Conservation (phyloP, 805 yeast genomes). For the Wickerhamiella azymoides region DNA sequence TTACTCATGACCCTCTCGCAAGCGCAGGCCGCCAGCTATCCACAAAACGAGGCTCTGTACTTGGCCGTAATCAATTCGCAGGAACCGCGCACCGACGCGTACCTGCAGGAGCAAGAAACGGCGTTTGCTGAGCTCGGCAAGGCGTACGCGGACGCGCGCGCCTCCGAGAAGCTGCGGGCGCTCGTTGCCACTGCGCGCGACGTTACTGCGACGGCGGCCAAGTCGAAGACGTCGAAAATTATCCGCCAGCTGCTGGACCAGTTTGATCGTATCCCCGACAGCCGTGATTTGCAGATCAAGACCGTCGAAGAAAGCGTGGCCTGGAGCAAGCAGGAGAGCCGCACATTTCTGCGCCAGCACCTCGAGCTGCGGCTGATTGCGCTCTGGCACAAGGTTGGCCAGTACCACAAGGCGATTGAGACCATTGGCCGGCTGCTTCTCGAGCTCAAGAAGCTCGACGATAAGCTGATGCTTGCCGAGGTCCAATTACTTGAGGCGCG, state of each 20-base stretch:
- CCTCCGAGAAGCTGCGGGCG: conserved; percentile 38
- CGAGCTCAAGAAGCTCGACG: conserved; percentile 89
- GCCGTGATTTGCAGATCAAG: conserved; percentile 53
- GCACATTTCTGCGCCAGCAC: conserved; percentile 79
- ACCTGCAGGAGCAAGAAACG: conserved; percentile 44
- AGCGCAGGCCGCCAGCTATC: conserved; percentile 8
- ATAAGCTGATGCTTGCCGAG: conserved; percentile 87
- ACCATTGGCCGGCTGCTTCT: conserved; percentile 57
- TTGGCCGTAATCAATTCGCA: conserved; percentile 13
- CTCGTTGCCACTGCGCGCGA: conserved; percentile 56
- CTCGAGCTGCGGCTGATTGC: conserved; percentile 73
- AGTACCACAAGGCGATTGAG: conserved; percentile 54
- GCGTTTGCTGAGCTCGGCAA: conserved; percentile 67
- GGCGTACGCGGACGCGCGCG: conserved; percentile 39
- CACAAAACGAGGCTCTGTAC: conserved; percentile 7
- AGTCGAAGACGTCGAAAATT: conserved; percentile 88
- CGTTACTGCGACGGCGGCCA: conserved; percentile 69
- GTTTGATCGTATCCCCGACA: conserved; percentile 45
- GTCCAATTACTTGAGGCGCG: conserved; percentile 85
- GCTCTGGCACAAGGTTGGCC: conserved; percentile 50
- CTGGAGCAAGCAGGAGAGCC: conserved; percentile 74
- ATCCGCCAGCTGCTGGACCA: conserved; percentile 68
- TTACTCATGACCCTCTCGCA: conserved; percentile 8
- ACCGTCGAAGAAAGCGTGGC: conserved; percentile 68
- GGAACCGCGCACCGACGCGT: conserved; percentile 27